Evolutionary conservation across 805 yeast species (phyloP).

Genomic region (Nakazawaea anatomiae): DNA sequence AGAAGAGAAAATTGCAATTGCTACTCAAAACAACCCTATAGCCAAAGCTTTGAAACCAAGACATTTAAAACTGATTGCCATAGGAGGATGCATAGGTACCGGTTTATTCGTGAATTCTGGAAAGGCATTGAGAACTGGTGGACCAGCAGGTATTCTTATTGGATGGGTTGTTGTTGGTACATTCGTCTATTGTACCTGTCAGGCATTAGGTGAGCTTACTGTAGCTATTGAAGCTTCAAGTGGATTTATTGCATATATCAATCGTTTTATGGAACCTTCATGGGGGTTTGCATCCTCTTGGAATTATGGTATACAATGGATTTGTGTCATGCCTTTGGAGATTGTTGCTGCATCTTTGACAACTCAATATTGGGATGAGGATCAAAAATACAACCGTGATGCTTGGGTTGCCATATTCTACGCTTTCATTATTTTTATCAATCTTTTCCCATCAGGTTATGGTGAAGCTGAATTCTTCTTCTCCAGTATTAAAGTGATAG

Average conservation of each 20-base stretch:
- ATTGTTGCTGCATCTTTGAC: conserved; percentile 55
- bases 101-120: conserved; percentile 68
- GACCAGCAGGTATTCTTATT: conserved; percentile 58
- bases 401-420: conserved; percentile 56
- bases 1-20: conserved; percentile 6
- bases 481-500: conserved; percentile 38
- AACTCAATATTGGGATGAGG: conserved; percentile 43
- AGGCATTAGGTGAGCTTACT: conserved; percentile 56
- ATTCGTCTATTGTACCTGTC: conserved; percentile 53
- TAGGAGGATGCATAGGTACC: conserved; percentile 65
- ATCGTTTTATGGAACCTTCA: conserved; percentile 49
- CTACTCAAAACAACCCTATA: conserved; percentile 20
- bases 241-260: conserved; percentile 44
- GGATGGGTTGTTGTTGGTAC: conserved; percentile 50
- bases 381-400: conserved; percentile 36
- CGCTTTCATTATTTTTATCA: conserved; percentile 38
- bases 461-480: conserved; percentile 53
- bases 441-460: conserved; percentile 47
- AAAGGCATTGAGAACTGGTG: conserved; percentile 50
- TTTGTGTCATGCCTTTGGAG: conserved; percentile 52
- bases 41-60: conserved; percentile 39
- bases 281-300: conserved; percentile 48
- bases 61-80: conserved; percentile 61
- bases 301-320: conserved; percentile 51
- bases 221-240: conserved; percentile 49